These are phyloP conservation scores for Solanum hybrid DNA, from an alignment of 305 asterid genomes.

Conservation along the genomic window DNA sequence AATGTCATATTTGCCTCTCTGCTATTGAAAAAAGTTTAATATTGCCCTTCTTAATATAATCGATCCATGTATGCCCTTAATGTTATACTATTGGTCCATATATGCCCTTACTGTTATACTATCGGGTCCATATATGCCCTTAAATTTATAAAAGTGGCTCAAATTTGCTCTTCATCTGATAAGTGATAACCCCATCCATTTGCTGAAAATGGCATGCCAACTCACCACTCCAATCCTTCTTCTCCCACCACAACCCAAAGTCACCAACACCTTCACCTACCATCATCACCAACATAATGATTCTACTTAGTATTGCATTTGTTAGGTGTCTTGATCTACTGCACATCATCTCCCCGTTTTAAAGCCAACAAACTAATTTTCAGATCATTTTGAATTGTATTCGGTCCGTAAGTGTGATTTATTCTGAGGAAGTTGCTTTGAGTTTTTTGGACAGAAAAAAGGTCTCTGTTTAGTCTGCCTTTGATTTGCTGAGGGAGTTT, in stretches of 20 bases:
- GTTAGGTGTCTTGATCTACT: background rate
- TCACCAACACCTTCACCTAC: background rate
- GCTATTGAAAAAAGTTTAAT: background rate
- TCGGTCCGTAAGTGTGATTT: background rate
- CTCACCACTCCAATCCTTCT: background rate
- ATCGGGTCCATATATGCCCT: background rate
- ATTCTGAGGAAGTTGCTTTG: background rate
- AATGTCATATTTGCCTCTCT: background rate
- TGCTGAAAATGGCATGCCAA: background rate
- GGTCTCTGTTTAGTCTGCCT: background rate
- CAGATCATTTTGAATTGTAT: background rate
- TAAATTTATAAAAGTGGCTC: background rate
- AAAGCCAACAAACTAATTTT: background rate
- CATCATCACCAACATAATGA: background rate
- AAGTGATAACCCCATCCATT: background rate
- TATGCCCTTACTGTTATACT: background rate
- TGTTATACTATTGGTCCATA: background rate
- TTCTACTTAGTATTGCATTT: background rate
- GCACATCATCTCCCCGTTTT: background rate
- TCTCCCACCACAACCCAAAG: background rate
- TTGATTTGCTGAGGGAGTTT: background rate
- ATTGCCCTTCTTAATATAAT: background rate
- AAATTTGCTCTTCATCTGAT: background rate
- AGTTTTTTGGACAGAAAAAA: background rate
- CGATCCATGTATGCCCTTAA: background rate